Evolutionary conservation across 2,329 filamentous ascomycete genomes (phyloP), one percentile per base, ranked within the genome.

Genomic region (Rachicladosporium sp.): DNA sequence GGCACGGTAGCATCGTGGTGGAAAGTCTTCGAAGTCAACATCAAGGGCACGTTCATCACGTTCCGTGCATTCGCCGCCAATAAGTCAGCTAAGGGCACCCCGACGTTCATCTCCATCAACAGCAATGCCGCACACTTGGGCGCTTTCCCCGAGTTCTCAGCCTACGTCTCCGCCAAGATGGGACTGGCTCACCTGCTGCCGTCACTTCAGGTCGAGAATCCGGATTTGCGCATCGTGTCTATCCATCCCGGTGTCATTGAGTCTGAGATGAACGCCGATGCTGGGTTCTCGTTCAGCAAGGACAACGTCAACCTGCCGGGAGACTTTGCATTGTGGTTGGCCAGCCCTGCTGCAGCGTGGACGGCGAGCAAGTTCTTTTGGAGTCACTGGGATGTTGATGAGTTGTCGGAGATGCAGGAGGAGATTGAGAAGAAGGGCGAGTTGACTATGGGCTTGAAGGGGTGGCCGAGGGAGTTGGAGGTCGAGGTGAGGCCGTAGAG

Each of bases 171-270:
- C 1, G 48, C 49, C 1, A 68, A 69, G 40, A 41, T 56, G 6
- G 66, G 60, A 0, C 45, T 45, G 1, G 31, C 50, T 2, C 61
- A 62, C 27, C 44, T 68, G 35, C 53, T 61, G 19, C 56, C 63
- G n/a, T 58, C 54, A 21, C 42, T 66, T 2, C 50, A 49, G 1
- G 50, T 48, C 6, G 61, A 62, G 43, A 58, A 67, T 23, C 62
- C 63, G 0, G 46, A 54, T 0, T 29, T 67, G 0, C 51, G 56
- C 10, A 51, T 68, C n/a, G 56, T 61, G 10, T 54, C 52, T 35
- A 48, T 65, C 2, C 66, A 69, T 5, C 65, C 66, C 1, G 66
- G 66, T 1, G 51, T 63, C 2, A 49, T 68, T 4, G 54, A 50
- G 4, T 66, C 62, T 0, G 63, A 59, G 3, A 60, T 65, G 53